Evolutionary conservation across 306 rosid genomes (phyloP).

Genomic region (Fagus sylvatica): DNA sequence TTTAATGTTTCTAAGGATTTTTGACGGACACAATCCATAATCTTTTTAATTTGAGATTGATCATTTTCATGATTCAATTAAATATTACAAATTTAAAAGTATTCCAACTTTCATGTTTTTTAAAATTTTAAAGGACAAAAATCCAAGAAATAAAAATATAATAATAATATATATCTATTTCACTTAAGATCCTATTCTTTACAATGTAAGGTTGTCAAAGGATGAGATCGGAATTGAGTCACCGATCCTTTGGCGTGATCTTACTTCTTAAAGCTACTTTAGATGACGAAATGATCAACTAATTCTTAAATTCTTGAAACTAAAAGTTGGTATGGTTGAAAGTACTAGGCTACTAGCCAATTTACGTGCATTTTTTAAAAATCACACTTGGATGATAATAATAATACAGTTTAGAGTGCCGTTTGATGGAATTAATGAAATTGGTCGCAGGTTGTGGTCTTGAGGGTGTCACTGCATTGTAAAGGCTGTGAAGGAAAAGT

Average conservation of each 20-base stretch:
- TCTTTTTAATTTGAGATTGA: too few relatives aligned
- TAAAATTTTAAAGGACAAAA: too few relatives aligned
- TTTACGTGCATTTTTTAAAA: neutral
- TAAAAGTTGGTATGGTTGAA: neutral
- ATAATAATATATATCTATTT: too few relatives aligned
- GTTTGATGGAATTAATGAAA: conserved; percentile 6
- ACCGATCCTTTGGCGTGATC: too few relatives aligned
- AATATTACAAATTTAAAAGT: too few relatives aligned
- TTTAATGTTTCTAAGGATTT: neutral
- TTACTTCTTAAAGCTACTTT: neutral
- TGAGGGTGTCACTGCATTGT: conserved; percentile 95
- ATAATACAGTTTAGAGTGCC: neutral
- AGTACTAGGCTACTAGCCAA: neutral
- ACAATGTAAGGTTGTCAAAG: neutral
- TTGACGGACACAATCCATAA: neutral
- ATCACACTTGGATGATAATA: neutral
- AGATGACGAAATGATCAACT: neutral
- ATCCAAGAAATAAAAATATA: too few relatives aligned
- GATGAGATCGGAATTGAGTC: conserved; percentile 1
- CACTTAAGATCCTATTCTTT: too few relatives aligned
- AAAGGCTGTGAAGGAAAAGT: conserved; percentile 94
- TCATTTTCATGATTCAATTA: too few relatives aligned
- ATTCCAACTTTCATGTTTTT: too few relatives aligned
- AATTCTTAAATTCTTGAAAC: neutral
- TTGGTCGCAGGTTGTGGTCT: conserved; percentile 66